phyloP scores from a whole-genome alignment of 2,329 filamentous ascomycete species.

The Tolypocladium cylindrosporum region DNA sequence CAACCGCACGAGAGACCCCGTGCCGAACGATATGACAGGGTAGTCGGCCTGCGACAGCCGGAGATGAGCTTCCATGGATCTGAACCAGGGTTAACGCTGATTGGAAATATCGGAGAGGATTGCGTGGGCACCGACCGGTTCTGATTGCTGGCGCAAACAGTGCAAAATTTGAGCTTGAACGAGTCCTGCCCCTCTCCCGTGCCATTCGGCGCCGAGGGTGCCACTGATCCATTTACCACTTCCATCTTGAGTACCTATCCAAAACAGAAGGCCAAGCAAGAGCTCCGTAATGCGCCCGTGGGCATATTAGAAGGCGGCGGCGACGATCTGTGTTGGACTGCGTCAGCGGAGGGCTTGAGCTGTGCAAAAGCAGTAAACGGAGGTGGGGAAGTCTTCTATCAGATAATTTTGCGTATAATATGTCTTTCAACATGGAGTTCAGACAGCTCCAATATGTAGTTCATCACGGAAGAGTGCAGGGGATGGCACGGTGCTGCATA shows the following conservation, averaged over 20 bases:
- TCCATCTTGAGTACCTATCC: conserved; percentile 25
- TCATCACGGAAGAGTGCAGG: conserved; percentile 30
- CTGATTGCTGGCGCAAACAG: conserved; percentile 97
- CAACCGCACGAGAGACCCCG: conserved; percentile 84
- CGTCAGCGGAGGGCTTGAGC: conserved; percentile 2
- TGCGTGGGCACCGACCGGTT: conserved; percentile 58
- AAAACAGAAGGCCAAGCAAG: conserved; percentile 2
- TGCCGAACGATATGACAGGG: conserved; percentile 97
- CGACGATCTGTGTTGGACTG: not conserved
- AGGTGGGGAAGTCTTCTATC: conserved; percentile 10
- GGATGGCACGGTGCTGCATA: conserved; percentile 4
- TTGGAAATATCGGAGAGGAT: not conserved
- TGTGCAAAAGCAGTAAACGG: not conserved
- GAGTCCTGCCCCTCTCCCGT: conserved; percentile 42
- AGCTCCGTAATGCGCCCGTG: conserved; percentile 2
- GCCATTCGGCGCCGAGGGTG: conserved; percentile 27
- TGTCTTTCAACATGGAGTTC: conserved; percentile 51
- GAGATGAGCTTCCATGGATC: conserved; percentile 88
- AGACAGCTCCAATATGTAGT: conserved; percentile 70
- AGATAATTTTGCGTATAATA: conserved; percentile 46
- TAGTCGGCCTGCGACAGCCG: conserved; percentile 78
- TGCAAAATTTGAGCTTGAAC: conserved; percentile 93
- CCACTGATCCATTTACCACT: conserved; percentile 26
- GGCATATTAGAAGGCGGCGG: conserved; percentile 10
- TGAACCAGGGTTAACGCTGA: conserved; percentile 8